These are phyloP conservation scores for Suillus variegatus DNA, from an alignment of 768 basidiomycete species.

Conservation along the genomic window DNA sequence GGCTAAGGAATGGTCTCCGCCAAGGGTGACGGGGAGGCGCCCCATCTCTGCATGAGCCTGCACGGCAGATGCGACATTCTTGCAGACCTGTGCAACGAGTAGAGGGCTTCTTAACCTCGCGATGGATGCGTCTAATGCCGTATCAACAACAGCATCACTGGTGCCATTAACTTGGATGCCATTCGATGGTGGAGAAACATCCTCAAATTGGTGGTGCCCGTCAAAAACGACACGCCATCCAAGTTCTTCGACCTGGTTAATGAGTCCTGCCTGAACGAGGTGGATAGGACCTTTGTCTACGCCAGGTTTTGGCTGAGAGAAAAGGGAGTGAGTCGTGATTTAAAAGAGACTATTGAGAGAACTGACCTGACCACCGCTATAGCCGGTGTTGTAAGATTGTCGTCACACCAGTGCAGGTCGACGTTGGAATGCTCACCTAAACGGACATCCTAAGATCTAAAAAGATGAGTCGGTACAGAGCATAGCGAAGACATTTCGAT, in stretches of 20 bases:
- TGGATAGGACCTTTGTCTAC: conserved; percentile 89
- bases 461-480: conserved; percentile 11
- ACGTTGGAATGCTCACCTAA: conserved; percentile 61
- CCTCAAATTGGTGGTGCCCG: conserved; percentile 88
- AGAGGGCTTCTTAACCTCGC: conserved; percentile 91
- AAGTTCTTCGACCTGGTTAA: conserved; percentile 71
- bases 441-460: conserved; percentile 93
- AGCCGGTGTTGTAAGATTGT: conserved; percentile 11
- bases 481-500: not conserved
- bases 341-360: not conserved
- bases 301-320: conserved; percentile 64
- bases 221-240: conserved; percentile 92
- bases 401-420: not conserved
- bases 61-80: conserved; percentile 80
- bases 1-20: conserved; percentile 93
- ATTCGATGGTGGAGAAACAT: conserved; percentile 52
- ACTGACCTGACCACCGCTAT: conserved; percentile 35
- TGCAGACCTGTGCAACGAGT: conserved; percentile 78
- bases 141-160: not conserved
- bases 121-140: conserved; percentile 56
- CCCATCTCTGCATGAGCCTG: conserved; percentile 75
- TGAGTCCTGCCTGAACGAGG: conserved; percentile 84
- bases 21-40: conserved; percentile 84
- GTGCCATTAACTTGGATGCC: not conserved
- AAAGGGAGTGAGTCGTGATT: conserved; percentile 17